These are phyloP conservation scores for Trichocladium antarcticum DNA, from an alignment of 495 filamentous ascomycete genomes.

Conservation along the genomic window DNA sequence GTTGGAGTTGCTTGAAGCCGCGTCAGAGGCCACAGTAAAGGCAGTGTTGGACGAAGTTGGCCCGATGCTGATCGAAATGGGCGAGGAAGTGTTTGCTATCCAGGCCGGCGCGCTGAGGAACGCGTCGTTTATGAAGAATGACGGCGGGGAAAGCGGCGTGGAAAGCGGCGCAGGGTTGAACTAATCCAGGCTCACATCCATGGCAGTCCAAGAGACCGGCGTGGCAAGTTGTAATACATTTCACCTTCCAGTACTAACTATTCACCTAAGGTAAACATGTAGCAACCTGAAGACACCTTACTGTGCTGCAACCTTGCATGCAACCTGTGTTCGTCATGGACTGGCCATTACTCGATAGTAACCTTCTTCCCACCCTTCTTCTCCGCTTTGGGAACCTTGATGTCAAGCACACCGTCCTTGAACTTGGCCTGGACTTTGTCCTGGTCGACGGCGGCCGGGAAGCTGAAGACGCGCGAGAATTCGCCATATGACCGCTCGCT, in stretches of 20 bases:
- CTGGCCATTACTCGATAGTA: not conserved
- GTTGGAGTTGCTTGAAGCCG: slow-evolving; percentile 17
- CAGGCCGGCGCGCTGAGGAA: slow-evolving; percentile 34
- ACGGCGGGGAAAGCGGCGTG: too few relatives aligned
- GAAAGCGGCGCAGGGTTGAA: too few relatives aligned
- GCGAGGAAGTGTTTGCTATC: slow-evolving; percentile 28
- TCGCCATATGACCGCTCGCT: slow-evolving; percentile 70
- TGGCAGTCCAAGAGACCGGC: too few relatives aligned
- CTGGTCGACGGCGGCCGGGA: slow-evolving; percentile 64
- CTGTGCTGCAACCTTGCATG: not conserved
- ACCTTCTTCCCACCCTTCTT: slow-evolving; percentile 28
- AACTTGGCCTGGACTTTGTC: slow-evolving; percentile 64
- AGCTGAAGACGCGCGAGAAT: slow-evolving; percentile 73
- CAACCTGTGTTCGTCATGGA: slow-evolving; percentile 5
- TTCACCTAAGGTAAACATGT: too few relatives aligned
- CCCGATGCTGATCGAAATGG: slow-evolving; percentile 25
- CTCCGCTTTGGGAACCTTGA: slow-evolving; percentile 69
- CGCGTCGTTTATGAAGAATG: slow-evolving; percentile 21
- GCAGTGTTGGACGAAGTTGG: slow-evolving; percentile 37
- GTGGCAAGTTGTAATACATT: too few relatives aligned
- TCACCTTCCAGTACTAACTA: too few relatives aligned
- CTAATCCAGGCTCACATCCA: too few relatives aligned
- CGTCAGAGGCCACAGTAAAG: slow-evolving; percentile 17
- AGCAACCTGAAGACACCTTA: not conserved
- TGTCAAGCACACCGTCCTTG: slow-evolving; percentile 48